phyloP scores from a whole-genome alignment of 1,284 basidiomycete genomes.

The Malassezia yamatoensis region DNA sequence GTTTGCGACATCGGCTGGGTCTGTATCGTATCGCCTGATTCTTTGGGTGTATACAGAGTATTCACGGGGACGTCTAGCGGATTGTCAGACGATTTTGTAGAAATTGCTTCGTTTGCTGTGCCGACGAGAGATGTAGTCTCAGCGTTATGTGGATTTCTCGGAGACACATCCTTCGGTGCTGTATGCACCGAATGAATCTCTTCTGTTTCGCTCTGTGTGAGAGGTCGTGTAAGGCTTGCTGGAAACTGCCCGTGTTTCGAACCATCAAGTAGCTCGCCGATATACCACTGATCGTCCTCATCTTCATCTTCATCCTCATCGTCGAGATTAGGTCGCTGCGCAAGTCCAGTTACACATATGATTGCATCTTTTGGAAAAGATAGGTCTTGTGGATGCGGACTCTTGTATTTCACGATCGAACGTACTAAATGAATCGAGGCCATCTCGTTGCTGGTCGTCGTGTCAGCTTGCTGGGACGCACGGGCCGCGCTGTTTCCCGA shows the following conservation, averaged over 20 bases:
- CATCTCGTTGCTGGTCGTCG: conserved; percentile 3
- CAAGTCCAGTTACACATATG: conserved; percentile 37
- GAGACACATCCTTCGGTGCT: no score
- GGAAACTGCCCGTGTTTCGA: conserved; percentile 45
- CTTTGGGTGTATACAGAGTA: no score
- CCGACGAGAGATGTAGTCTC: no score
- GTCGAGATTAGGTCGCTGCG: conserved; percentile 15
- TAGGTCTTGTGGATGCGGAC: conserved; percentile 38
- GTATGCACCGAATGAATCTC: no score
- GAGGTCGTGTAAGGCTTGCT: conserved; percentile 23
- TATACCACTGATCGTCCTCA: conserved; percentile 48
- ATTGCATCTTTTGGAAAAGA: conserved; percentile 42
- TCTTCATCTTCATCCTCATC: conserved; percentile 41
- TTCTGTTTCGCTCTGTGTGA: no score
- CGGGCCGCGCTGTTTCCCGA: conserved; percentile 2
- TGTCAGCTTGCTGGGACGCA: not conserved
- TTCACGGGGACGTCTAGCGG: no score
- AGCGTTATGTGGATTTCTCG: no score
- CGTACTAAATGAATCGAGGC: conserved; percentile 27
- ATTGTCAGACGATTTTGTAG: no score
- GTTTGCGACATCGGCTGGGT: no score
- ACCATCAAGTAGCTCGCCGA: conserved; percentile 42
- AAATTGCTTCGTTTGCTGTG: no score
- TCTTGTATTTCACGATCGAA: conserved; percentile 38
- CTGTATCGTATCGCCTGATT: no score